Evolutionary conservation across 352 stramenopile genomes (phyloP).

Genomic region (Elongisporangium undulatum): DNA sequence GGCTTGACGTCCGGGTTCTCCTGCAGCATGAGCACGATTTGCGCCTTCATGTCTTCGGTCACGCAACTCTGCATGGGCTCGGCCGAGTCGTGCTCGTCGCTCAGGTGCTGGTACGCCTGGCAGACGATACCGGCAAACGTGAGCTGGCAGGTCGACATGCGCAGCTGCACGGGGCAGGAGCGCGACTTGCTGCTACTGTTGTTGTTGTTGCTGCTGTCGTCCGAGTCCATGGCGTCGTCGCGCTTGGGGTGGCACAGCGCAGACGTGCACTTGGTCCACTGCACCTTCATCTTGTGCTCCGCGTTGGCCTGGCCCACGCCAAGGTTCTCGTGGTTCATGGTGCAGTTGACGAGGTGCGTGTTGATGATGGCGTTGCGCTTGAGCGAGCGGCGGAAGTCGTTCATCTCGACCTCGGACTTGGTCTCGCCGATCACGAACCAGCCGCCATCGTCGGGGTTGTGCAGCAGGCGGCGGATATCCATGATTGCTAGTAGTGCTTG

Average conservation of each 20-base stretch:
- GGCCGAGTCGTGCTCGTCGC: constrained; percentile 68
- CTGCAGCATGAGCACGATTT: constrained; percentile 66
- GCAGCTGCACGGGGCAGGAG: constrained; percentile 62
- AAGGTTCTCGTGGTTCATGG: constrained; percentile 67
- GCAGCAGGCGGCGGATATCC: constrained; percentile 71
- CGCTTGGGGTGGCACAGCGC: constrained; percentile 70
- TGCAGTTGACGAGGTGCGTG: constrained; percentile 79
- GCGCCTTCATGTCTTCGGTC: constrained; percentile 70
- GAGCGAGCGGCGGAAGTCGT: constrained; percentile 68
- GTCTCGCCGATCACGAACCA: constrained; percentile 81
- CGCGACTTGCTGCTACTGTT: constrained; percentile 30
- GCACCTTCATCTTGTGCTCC: constrained; percentile 84
- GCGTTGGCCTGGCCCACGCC: constrained; percentile 25
- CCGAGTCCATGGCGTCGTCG: constrained; percentile 5
- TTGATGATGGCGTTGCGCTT: constrained; percentile 86
- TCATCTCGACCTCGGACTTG: constrained; percentile 64
- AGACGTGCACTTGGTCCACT: constrained; percentile 82
- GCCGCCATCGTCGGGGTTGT: constrained; percentile 71
- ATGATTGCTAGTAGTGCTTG: constrained; percentile 18
- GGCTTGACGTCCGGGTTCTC: constrained; percentile 63
- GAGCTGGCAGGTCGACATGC: constrained; percentile 81
- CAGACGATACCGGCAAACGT: constrained; percentile 68
- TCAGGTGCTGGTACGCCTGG: constrained; percentile 74
- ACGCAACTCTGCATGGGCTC: constrained; percentile 69
- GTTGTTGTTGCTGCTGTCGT: constrained; percentile 15